Evolutionary conservation across 148 eudicot species (phyloP), one percentile per base, ranked within the genome.

Genomic region (Mesembryanthemum crystallinum): DNA sequence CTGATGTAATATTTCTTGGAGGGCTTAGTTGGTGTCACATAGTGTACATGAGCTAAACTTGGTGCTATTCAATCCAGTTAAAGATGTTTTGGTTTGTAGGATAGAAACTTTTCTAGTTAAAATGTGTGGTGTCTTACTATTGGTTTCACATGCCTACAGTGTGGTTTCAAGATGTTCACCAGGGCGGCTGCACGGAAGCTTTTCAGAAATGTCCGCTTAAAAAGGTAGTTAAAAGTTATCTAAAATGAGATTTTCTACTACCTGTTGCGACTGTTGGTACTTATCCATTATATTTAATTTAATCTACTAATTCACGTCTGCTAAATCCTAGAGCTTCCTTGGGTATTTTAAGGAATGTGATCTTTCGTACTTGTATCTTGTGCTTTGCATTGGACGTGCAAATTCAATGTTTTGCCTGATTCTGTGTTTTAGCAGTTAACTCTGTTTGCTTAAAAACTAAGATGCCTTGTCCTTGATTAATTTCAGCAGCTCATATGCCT

Each of bases 131-230:
- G 17, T 54, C 66, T 75, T 39, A 59, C 42, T 62, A 55, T 74
- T 29, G 23, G 25, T 73, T 71, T 67, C 69, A 71, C 64, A 64
- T 84, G 60, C 74, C 18, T 87, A 52, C 92, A 95, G 99, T 95
- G 99, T 87, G 99, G 99, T 75, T 95, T 95, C 84, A 92, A 95
- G 88, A 92, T 95, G 99, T 95, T 92, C 78, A 95, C 94, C 58
- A 92, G 99, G 82, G 96, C 92, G 68, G 97, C 99, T 68, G 97
- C 91, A 21, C 83, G 85, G 79, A 90, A 88, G 79, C 89, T 95
- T 81, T 95, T 95, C 82, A 87, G 85, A 9, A 92, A 95, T 80
- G 84, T 92, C 43, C 94, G 91, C 55, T 82, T 95, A 77, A 90
- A 92, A 81, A 87, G 99, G 99, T 95, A 83, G 21, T 7, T 6